Percentiles rank a stretch among this genome's conserved stretches.
Conservation (phyloP, 495 filamentous ascomycete species). For the Thermothielavioides terrestris region DNA sequence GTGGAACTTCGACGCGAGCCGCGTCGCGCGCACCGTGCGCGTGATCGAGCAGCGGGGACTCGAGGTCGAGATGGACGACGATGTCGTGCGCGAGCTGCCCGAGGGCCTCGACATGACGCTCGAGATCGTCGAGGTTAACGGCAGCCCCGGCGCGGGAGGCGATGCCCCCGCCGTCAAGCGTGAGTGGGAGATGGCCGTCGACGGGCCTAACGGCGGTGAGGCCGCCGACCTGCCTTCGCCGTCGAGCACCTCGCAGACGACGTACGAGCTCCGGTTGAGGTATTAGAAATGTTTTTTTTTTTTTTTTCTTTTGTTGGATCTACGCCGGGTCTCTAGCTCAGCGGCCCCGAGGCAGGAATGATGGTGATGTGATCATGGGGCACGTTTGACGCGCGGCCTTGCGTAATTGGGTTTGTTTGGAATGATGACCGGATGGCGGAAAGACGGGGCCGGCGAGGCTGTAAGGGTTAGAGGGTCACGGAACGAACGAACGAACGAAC, state of each 20-base stretch:
- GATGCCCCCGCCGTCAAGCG: conserved; percentile 22
- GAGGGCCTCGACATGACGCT: conserved; percentile 85
- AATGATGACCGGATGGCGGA: too few relatives aligned
- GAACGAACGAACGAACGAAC: too few relatives aligned
- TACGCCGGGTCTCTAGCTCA: too few relatives aligned
- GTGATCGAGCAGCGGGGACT: conserved; percentile 59
- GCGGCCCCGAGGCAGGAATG: background rate
- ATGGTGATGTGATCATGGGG: background rate
- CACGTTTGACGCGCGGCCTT: too few relatives aligned
- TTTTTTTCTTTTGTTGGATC: background rate
- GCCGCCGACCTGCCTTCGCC: conserved; percentile 29
- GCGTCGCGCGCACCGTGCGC: conserved; percentile 60
- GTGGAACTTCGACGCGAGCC: conserved; percentile 62
- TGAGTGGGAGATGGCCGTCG: conserved; percentile 48
- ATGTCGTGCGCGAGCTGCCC: conserved; percentile 72
- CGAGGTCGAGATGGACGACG: conserved; percentile 82
- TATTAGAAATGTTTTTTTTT: conserved; percentile 27
- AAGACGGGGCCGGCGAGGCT: too few relatives aligned
- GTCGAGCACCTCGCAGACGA: conserved; percentile 27
- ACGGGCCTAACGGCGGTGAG: conserved; percentile 34
- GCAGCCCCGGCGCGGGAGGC: conserved; percentile 17
- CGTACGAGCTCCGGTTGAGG: conserved; percentile 40
- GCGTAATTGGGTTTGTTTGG: too few relatives aligned
- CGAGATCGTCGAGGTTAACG: conserved; percentile 38
- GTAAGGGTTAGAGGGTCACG: conserved; percentile 10